Base-by-base conservation (phyloP, 2,329 filamentous ascomycete species). In the Diaporthe eres region DNA sequence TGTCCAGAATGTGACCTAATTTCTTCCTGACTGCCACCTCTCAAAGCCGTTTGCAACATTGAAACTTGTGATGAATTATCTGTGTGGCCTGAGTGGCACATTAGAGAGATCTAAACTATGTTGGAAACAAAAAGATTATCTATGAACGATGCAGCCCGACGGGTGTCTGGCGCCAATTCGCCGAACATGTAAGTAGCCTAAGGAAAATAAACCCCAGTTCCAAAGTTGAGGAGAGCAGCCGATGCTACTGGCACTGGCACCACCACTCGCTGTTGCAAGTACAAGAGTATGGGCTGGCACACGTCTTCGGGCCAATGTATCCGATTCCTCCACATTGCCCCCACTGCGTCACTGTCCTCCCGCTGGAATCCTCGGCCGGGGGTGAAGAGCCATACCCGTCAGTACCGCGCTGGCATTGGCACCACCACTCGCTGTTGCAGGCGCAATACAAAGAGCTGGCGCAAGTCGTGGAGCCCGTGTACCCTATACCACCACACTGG, bases 401-500 rank as follows among this genome's bases (percentile, higher is more conserved):
- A 19, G 55, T 28, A 17, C 28, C 31, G 22, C 47, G 31, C 75
- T 81, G 71, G 77, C 83, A 85, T 65, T 82, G 78, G 1, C 83
- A 80, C 83, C 83, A 85, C 80, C 81, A 84, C 13, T 78, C 77
- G 53, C 82, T 78, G 12, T 75, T 55, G 12, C 53, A 58, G 13
- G 82, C 79, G 74, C 84, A 85, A 25, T 57, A 78, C 77, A 81
- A 83, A 10, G 82, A 82, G 51, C 81, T 68, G 39, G 76, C 73
- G 72, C 84, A 85, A n/a, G 79, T 72, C 13, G 83, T 85, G 57
- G 82, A 73, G 3, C 84, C 84, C 4, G 78, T 80, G 72, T 83
- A 85, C 1, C 80, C 82, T 4, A 71, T 75, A 2, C 84, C 84
- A 61, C 84, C 84, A 68, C 84, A 86, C 79, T 84, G 83, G 37